Evolutionary conservation across 192 early-diverging fungal species (phyloP).

Genomic region (Rhizoclosmatium globosum): DNA sequence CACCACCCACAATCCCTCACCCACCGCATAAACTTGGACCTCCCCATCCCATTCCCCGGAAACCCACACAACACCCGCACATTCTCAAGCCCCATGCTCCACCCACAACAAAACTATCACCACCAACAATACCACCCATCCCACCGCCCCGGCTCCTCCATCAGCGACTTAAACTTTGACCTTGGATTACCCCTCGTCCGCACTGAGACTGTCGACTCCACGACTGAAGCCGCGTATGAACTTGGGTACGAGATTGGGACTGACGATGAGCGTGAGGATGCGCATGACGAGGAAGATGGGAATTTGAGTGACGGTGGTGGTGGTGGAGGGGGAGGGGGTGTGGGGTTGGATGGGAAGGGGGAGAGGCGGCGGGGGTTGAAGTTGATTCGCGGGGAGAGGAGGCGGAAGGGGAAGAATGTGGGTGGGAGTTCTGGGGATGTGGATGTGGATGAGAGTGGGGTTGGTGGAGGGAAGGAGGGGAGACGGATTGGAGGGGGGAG

Average conservation of each 20-base stretch:
- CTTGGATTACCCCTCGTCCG: constrained; percentile 23
- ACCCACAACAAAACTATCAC: not conserved
- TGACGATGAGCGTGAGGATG: not conserved
- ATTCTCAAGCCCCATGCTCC: not conserved
- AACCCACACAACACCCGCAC: not conserved
- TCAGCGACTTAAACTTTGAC: not conserved
- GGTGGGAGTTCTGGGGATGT: not conserved
- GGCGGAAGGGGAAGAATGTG: not conserved
- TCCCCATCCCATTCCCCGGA: not conserved
- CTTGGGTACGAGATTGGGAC: constrained; percentile 28
- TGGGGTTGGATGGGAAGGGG: not conserved
- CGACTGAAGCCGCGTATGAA: constrained; percentile 26
- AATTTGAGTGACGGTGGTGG: not conserved
- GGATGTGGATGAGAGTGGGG: not conserved
- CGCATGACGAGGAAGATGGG: not conserved
- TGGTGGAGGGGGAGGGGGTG: not conserved
- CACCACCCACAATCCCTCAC: not conserved
- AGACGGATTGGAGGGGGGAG: not conserved
- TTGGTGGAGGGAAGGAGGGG: not conserved
- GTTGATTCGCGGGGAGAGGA: not conserved
- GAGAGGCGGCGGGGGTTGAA: not conserved
- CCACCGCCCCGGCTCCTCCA: not conserved
- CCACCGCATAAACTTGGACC: not conserved
- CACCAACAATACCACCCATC: not conserved
- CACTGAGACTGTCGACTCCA: constrained; percentile 28